These are phyloP conservation scores for Scutellaria galericulata DNA, from an alignment of 257 asterid species.

Conservation along the genomic window DNA sequence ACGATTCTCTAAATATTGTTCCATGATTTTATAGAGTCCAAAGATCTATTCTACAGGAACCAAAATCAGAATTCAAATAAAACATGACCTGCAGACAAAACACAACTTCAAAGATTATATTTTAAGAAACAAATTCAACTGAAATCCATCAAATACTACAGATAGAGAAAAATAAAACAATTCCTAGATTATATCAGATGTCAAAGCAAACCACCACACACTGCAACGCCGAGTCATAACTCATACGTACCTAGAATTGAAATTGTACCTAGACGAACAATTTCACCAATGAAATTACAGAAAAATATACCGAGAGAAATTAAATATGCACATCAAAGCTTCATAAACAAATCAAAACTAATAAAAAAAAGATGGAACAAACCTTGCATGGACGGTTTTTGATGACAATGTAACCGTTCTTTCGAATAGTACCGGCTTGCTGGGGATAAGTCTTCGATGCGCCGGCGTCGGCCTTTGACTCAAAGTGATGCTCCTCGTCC, in stretches of 20 bases:
- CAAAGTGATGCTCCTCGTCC: constrained; percentile 75
- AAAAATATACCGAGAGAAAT: background rate
- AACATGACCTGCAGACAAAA: background rate
- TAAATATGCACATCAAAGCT: background rate
- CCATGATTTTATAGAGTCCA: no score
- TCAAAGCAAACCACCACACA: constrained; percentile 13
- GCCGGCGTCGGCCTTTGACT: constrained; percentile 76
- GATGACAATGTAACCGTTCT: constrained; percentile 65
- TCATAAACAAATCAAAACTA: background rate
- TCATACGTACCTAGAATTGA: background rate
- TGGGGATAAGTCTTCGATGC: constrained; percentile 72
- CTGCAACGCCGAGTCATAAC: background rate
- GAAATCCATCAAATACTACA: background rate
- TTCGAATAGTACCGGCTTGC: constrained; percentile 75
- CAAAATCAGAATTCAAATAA: background rate
- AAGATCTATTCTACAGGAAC: background rate
- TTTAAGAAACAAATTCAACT: background rate
- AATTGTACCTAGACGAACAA: background rate
- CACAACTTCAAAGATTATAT: background rate
- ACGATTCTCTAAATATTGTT: no score
- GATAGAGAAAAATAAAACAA: background rate
- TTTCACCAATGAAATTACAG: background rate
- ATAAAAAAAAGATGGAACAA: background rate
- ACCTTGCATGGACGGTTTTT: constrained; percentile 74
- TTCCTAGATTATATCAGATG: background rate